Conservation (phyloP, 2,329 filamentous ascomycete genomes). For the Colletotrichum navitas region DNA sequence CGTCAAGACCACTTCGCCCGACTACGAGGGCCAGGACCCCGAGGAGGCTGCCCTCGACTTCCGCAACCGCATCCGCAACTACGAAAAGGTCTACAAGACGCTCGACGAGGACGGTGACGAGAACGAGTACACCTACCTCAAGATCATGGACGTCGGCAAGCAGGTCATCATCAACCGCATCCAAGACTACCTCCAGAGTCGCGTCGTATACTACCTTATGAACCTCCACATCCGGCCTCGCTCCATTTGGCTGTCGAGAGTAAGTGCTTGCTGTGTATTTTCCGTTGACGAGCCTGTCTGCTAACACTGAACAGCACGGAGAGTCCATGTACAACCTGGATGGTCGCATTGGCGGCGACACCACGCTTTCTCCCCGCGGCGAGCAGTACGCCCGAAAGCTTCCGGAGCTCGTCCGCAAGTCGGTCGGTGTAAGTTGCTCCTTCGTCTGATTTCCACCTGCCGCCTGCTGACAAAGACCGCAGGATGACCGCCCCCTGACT, state of each 20-base stretch:
- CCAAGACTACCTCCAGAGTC: conserved; percentile 94
- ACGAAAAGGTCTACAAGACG: conserved; percentile 96
- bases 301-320: conserved; percentile 74
- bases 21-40: conserved; percentile 94
- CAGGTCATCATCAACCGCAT: conserved; percentile 99
- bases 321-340: conserved; percentile 93
- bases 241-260: conserved; percentile 95
- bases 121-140: conserved; percentile 90
- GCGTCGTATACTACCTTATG: conserved; percentile 98
- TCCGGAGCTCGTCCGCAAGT: conserved; percentile 85
- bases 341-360: conserved; percentile 93
- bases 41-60: conserved; percentile 93
- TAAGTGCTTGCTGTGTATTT: conserved; percentile 61
- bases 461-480: conserved; percentile 15
- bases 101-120: conserved; percentile 87
- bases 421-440: conserved; percentile 77
- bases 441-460: not conserved
- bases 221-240: conserved; percentile 97
- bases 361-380: conserved; percentile 86
- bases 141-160: conserved; percentile 95
- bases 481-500: conserved; percentile 72
- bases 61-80: conserved; percentile 93
- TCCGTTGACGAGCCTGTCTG: not conserved
- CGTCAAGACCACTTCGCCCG: conserved; percentile 95
- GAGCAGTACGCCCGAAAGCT: conserved; percentile 88